Percentiles rank a stretch among this genome's conserved stretches.
Evolutionary conservation across 2,329 filamentous ascomycete genomes (phyloP).

Genomic region (Fusarium virguliforme): DNA sequence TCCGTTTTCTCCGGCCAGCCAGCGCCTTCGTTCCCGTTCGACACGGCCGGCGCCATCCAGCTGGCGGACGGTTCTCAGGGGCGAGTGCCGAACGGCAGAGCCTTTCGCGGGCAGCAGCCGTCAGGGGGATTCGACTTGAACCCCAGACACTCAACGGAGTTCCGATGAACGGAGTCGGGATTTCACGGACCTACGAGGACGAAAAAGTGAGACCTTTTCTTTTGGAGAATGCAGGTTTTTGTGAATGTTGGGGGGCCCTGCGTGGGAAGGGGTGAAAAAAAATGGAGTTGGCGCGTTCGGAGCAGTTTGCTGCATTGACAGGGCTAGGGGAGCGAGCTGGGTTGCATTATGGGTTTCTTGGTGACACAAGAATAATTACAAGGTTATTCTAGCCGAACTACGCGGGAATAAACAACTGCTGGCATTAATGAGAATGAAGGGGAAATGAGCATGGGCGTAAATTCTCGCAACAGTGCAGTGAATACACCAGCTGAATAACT

Average conservation of each 20-base stretch:
- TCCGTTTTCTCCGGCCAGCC: neutral
- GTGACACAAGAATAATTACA: neutral
- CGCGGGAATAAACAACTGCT: neutral
- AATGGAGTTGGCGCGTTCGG: slow-evolving; percentile 21
- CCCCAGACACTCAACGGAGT: neutral
- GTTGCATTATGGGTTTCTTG: neutral
- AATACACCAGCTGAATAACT: neutral
- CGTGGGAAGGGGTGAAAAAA: neutral
- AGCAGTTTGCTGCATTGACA: slow-evolving; percentile 7
- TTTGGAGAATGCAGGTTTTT: slow-evolving; percentile 5
- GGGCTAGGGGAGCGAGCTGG: slow-evolving; percentile 1
- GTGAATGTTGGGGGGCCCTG: neutral
- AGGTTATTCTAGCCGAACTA: slow-evolving; percentile 12
- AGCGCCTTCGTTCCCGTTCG: neutral
- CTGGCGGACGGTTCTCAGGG: neutral
- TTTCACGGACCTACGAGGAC: neutral
- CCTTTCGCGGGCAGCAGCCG: neutral
- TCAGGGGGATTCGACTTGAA: neutral
- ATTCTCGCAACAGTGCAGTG: neutral
- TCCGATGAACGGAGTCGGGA: neutral
- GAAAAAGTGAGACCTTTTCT: neutral
- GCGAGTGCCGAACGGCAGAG: neutral
- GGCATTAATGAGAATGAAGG: neutral
- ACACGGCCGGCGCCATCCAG: neutral
- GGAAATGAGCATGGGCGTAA: neutral